A percentile compares a stretch with the other conserved stretches of the same genome.
These are phyloP conservation scores for Fusarium sp. DNA, from an alignment of 2,329 filamentous ascomycete species.

Conservation along the genomic window DNA sequence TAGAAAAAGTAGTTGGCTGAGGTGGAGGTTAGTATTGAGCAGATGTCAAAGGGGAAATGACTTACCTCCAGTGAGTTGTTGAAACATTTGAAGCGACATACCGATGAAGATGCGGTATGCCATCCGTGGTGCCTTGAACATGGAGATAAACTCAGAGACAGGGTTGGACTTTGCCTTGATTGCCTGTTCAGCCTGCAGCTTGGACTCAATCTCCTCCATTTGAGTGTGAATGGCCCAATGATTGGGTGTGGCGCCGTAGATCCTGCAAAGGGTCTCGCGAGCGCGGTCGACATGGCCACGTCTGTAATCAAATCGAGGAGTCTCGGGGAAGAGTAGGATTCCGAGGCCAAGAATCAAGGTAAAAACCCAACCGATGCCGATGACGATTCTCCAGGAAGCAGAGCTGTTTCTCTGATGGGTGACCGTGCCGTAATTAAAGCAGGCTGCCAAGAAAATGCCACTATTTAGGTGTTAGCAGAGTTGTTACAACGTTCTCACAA, in stretches of 20 bases:
- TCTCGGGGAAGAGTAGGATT: constrained; percentile 64
- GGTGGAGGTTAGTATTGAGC: not conserved
- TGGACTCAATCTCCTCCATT: constrained; percentile 65
- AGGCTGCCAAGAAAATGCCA: constrained; percentile 71
- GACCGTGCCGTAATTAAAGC: constrained; percentile 72
- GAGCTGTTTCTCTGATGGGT: constrained; percentile 58
- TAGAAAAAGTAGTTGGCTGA: constrained; percentile 74
- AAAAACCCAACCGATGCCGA: constrained; percentile 65
- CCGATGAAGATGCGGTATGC: constrained; percentile 71
- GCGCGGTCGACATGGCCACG: constrained; percentile 60
- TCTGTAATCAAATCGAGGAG: constrained; percentile 64
- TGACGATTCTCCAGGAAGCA: constrained; percentile 71
- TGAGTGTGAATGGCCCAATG: constrained; percentile 61
- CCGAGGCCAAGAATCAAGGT: constrained; percentile 61
- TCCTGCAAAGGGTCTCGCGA: constrained; percentile 58
- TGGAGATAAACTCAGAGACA: constrained; percentile 63
- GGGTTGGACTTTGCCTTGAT: constrained; percentile 51
- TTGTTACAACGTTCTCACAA: not conserved
- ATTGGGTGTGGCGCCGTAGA: constrained; percentile 59
- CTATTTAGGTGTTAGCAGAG: constrained; percentile 44
- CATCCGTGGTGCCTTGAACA: constrained; percentile 75
- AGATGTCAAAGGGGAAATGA: not conserved
- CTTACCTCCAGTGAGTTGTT: constrained; percentile 65
- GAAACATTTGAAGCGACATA: constrained; percentile 71
- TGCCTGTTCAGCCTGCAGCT: constrained; percentile 61